Percentiles rank a stretch among this genome's conserved stretches.
phyloP scores from a whole-genome alignment of 176 grass and related monocot species.

The Triticum dicoccoides region DNA sequence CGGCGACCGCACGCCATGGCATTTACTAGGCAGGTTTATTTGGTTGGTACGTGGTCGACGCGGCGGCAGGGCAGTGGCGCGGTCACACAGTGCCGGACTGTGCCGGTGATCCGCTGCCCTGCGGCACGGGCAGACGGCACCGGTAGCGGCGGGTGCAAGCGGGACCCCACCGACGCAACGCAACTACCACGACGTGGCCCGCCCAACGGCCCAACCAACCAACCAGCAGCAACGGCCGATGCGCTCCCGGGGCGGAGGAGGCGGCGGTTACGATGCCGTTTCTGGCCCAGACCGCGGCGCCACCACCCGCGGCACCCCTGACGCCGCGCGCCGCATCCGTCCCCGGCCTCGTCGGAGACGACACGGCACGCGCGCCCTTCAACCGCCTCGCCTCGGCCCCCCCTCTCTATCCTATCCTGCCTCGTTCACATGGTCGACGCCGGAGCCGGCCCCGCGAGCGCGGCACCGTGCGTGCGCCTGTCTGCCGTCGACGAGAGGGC shows the following conservation, averaged over 20 bases:
- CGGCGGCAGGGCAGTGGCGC: too few relatives aligned
- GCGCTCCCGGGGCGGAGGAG: neutral
- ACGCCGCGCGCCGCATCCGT: neutral
- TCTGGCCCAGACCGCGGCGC: constrained; percentile 19
- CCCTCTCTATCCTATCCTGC: neutral
- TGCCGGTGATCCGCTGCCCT: too few relatives aligned
- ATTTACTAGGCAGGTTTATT: too few relatives aligned
- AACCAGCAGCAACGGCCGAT: neutral
- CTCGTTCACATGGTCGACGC: constrained; percentile 2
- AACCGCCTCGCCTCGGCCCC: neutral
- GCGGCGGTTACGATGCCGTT: constrained; percentile 30
- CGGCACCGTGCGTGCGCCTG: constrained; percentile 15
- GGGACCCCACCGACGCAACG: neutral
- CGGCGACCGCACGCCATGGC: too few relatives aligned
- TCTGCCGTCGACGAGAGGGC: neutral
- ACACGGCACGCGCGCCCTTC: neutral
- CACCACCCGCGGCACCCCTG: neutral
- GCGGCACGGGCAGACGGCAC: neutral
- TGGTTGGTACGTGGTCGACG: neutral
- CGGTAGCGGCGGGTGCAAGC: neutral
- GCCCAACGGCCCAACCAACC: neutral
- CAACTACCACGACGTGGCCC: constrained; percentile 8
- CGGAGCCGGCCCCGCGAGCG: neutral
- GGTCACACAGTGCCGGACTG: too few relatives aligned
- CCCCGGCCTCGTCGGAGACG: neutral